Base-by-base conservation (phyloP, 306 rosid genomes). In the Clitoria ternatea region DNA sequence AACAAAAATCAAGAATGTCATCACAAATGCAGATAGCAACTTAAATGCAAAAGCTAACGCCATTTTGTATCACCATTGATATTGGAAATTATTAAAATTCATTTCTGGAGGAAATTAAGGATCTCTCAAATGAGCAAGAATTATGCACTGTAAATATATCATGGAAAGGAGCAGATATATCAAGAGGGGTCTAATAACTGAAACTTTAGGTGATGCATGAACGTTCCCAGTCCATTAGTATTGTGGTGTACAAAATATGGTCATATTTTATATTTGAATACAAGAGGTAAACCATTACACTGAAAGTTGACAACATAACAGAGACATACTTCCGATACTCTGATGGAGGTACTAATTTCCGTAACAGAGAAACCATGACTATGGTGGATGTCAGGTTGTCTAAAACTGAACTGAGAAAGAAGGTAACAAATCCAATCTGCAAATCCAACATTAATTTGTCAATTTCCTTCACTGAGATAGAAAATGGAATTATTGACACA, bases 311-410 rank as follows among this genome's bases (percentile, higher is more conserved):
- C 23, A 57, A 49, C 23, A 68, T 39, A 54, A 61, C 20, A 70
- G 33, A 33, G 6, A 72, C 90, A 42, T 90, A 90, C 98, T 87
- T 94, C 71, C 95, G 92, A 56, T 87, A 94, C 70, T 94, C 98
- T 32, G 97, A 87, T 19, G 88, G 96, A 78, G 97, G 97, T 76
- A 87, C 90, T 66, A 94, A 84, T 75, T 94, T 94, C 76, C 92
- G 85, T 83, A 94, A 81, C 57, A 94, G 76, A 72, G 96, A 94
- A 73, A 94, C 94, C 98, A 94, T 94, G 82, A 90, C 81, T 59
- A 94, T 94, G 60, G 98, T 94, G 39, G 98, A 87, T 18, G 98
- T 94, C 79, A 94, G 85, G 86, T 94, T 94, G 89, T 94, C 97
- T 9, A 94, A 88, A 77, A 90, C 59, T 24, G 98, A 43, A 81